Percentiles rank a stretch among this genome's conserved stretches.
These are phyloP conservation scores for Zygoascus bituminiphila DNA, from an alignment of 805 yeast genomes.

Conservation along the genomic window DNA sequence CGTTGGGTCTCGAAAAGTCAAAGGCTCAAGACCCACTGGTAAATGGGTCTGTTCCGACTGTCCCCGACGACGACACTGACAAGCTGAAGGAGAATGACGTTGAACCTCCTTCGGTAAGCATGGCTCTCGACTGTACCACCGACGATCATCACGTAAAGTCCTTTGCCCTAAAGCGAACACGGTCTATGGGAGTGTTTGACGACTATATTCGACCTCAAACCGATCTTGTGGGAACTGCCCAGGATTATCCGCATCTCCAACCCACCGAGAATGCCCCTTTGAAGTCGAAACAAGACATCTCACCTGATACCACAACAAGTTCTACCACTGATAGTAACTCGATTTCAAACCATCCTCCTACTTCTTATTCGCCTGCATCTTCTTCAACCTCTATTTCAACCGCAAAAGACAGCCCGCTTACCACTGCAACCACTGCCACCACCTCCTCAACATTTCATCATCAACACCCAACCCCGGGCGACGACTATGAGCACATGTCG, in stretches of 20 bases:
- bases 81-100: not conserved
- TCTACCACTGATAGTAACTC: not conserved
- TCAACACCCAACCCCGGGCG: not conserved
- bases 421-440: not conserved
- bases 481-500: slow-evolving; percentile 9
- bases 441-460: not conserved
- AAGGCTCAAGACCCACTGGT: not conserved
- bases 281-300: not conserved
- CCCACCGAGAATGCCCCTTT: slow-evolving; percentile 1
- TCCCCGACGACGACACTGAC: not conserved
- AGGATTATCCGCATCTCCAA: slow-evolving; percentile 20
- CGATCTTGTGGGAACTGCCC: slow-evolving; percentile 26
- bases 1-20: slow-evolving; percentile 1
- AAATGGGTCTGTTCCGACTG: too few species aligned
- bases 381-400: not conserved
- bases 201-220: slow-evolving; percentile 35
- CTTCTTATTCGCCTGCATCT: not conserved
- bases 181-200: slow-evolving; percentile 74
- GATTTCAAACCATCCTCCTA: slow-evolving; percentile 6
- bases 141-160: slow-evolving; percentile 62
- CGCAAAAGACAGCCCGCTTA: not conserved
- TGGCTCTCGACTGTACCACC: slow-evolving; percentile 57
- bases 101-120: slow-evolving; percentile 35
- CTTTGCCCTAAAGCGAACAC: slow-evolving; percentile 69
- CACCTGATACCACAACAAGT: not conserved